These are phyloP conservation scores for Saccharum spontaneum DNA, from an alignment of 176 grass and related monocot species.

Conservation along the genomic window DNA sequence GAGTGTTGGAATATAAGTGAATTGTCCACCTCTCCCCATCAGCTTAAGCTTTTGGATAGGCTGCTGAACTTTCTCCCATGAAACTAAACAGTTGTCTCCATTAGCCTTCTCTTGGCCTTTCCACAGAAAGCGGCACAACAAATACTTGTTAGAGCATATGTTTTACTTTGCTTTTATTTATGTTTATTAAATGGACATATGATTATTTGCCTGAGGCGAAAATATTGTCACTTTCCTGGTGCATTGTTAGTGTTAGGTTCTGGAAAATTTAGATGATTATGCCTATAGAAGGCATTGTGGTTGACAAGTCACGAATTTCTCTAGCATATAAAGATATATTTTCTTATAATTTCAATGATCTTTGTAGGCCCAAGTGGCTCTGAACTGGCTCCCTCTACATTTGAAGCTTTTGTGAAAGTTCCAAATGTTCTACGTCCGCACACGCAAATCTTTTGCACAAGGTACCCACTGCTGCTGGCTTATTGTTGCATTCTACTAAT, in stretches of 20 bases:
- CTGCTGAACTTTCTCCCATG: too few relatives aligned
- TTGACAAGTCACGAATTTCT: slow-evolving; percentile 23
- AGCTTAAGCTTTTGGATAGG: too few relatives aligned
- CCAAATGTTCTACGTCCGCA: slow-evolving; percentile 82
- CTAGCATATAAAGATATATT: not conserved
- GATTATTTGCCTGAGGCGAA: not conserved
- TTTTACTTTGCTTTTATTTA: not conserved
- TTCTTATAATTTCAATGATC: slow-evolving; percentile 38
- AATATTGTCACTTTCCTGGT: not conserved
- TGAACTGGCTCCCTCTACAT: slow-evolving; percentile 63
- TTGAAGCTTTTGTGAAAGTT: slow-evolving; percentile 98
- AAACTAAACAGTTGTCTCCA: too few relatives aligned
- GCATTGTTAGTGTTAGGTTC: not conserved
- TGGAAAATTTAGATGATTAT: slow-evolving; percentile 33
- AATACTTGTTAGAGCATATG: not conserved
- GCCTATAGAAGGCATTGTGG: not conserved
- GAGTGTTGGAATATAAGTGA: too few relatives aligned
- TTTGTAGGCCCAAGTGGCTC: slow-evolving; percentile 81
- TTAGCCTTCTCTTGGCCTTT: too few relatives aligned
- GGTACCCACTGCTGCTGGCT: slow-evolving; percentile 39
- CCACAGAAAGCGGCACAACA: too few relatives aligned
- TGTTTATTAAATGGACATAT: slow-evolving; percentile 23
- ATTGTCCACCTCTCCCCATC: too few relatives aligned
- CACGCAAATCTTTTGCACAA: slow-evolving; percentile 96
- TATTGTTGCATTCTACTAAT: not conserved